These are phyloP conservation scores for Phytopythium sindhum DNA, from an alignment of 352 stramenopile genomes.

Conservation along the genomic window DNA sequence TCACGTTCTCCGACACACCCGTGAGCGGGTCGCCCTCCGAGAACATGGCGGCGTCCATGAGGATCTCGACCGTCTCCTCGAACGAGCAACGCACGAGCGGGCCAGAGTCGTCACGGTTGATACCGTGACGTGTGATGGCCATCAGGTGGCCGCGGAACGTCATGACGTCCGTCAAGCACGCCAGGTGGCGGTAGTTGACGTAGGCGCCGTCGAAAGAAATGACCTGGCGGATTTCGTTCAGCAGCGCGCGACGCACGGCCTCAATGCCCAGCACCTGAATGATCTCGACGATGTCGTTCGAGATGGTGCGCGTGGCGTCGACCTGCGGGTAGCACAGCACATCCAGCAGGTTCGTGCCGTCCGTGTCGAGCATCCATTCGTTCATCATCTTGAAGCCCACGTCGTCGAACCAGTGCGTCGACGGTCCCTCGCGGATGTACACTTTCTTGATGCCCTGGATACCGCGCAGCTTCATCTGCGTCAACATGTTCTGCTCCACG, in stretches of 20 bases:
- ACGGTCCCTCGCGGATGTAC: constrained; percentile 95
- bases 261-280: constrained; percentile 95
- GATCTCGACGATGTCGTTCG: constrained; percentile 99
- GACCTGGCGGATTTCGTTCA: constrained; percentile 97
- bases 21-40: constrained; percentile 96
- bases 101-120: constrained; percentile 98
- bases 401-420: constrained; percentile 93
- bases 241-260: constrained; percentile 81
- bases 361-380: constrained; percentile 99
- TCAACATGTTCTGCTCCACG: constrained; percentile 97
- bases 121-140: constrained; percentile 98
- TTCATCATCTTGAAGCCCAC: constrained; percentile 94
- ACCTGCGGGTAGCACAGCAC: constrained; percentile 97
- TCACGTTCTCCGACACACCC: constrained; percentile 99
- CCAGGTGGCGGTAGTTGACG: constrained; percentile 99
- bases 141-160: constrained; percentile 97
- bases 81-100: constrained; percentile 98
- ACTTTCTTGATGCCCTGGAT: constrained; percentile 99
- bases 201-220: constrained; percentile 99
- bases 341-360: constrained; percentile 98
- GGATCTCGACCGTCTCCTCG: constrained; percentile 99
- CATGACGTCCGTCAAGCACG: constrained; percentile 99
- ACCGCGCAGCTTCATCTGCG: constrained; percentile 95
- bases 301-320: constrained; percentile 96
- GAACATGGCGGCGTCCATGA: constrained; percentile 98